Conservation (phyloP, 495 filamentous ascomycete species). For the Chaetomium cochliodes region DNA sequence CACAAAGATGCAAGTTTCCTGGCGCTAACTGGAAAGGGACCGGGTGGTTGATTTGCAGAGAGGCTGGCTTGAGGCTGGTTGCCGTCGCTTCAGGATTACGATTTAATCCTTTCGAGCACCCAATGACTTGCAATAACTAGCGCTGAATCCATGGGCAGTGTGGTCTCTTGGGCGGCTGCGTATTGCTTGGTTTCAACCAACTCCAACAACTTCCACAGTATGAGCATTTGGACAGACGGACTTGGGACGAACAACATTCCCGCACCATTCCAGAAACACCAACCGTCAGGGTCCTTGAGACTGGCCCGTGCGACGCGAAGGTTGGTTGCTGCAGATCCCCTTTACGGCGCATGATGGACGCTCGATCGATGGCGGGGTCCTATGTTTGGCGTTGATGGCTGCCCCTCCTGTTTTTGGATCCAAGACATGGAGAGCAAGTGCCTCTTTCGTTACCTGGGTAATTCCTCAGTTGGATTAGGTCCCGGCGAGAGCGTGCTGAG, state of each 20-base stretch:
- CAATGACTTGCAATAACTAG: constrained; percentile 1
- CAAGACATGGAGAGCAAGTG: constrained; percentile 5
- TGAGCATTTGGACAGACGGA: neutral
- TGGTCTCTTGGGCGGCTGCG: neutral
- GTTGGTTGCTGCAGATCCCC: constrained; percentile 11
- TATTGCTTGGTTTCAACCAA: neutral
- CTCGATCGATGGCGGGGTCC: constrained; percentile 11
- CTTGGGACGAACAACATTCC: neutral
- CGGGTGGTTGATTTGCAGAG: constrained; percentile 16
- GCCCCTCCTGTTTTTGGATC: constrained; percentile 7
- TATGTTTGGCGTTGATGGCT: constrained; percentile 19
- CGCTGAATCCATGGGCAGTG: neutral
- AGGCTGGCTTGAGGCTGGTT: neutral
- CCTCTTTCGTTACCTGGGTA: neutral
- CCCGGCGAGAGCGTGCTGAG: neutral
- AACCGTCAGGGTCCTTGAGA: constrained; percentile 21
- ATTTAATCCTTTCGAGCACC: neutral
- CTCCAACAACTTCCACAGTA: neutral
- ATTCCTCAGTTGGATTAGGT: neutral
- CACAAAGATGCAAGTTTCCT: constrained; percentile 22
- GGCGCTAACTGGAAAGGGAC: constrained; percentile 22
- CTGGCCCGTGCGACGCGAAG: neutral
- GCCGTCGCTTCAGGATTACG: constrained; percentile 1
- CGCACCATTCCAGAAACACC: constrained; percentile 21
- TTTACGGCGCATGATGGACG: constrained; percentile 16